Percentiles rank a stretch among this genome's conserved stretches.
Conservation (phyloP, 208 protist genomes). For the Trypanosoma boissoni region DNA sequence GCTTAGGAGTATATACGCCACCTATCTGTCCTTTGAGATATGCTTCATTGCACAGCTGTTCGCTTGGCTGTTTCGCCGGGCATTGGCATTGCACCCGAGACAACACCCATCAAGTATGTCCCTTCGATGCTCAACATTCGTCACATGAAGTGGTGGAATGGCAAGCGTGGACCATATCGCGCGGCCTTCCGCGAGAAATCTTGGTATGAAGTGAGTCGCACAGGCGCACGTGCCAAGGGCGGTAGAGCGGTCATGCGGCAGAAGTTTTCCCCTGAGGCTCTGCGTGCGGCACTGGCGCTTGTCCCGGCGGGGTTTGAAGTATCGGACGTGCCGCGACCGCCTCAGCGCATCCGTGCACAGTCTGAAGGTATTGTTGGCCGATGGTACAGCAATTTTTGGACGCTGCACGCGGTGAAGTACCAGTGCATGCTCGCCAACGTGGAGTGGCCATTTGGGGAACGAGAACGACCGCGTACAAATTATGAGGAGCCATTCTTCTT, state of each 20-base stretch:
- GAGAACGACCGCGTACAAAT: slow-evolving; percentile 74
- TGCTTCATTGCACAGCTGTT: slow-evolving; percentile 36
- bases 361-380: slow-evolving; percentile 86
- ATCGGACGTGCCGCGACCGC: slow-evolving; percentile 78
- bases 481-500: slow-evolving; percentile 90
- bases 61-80: slow-evolving; percentile 61
- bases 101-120: slow-evolving; percentile 89
- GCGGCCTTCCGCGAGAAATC: slow-evolving; percentile 78
- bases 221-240: slow-evolving; percentile 55
- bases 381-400: slow-evolving; percentile 93
- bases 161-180: slow-evolving; percentile 43
- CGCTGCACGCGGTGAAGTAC: slow-evolving; percentile 84
- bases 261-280: slow-evolving; percentile 72
- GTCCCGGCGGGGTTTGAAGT: slow-evolving; percentile 78
- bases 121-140: slow-evolving; percentile 86
- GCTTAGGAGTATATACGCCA: no score
- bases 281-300: slow-evolving; percentile 68
- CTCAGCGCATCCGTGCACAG: slow-evolving; percentile 80
- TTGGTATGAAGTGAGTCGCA: slow-evolving; percentile 66
- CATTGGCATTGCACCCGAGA: slow-evolving; percentile 85
- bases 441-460: slow-evolving; percentile 79
- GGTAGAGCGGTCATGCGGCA: slow-evolving; percentile 60
- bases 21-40: slow-evolving; percentile 18
- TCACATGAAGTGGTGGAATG: slow-evolving; percentile 83
- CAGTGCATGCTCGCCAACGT: slow-evolving; percentile 78